phyloP scores from a whole-genome alignment of 2,329 filamentous ascomycete genomes.

The Cladosporium sp. region DNA sequence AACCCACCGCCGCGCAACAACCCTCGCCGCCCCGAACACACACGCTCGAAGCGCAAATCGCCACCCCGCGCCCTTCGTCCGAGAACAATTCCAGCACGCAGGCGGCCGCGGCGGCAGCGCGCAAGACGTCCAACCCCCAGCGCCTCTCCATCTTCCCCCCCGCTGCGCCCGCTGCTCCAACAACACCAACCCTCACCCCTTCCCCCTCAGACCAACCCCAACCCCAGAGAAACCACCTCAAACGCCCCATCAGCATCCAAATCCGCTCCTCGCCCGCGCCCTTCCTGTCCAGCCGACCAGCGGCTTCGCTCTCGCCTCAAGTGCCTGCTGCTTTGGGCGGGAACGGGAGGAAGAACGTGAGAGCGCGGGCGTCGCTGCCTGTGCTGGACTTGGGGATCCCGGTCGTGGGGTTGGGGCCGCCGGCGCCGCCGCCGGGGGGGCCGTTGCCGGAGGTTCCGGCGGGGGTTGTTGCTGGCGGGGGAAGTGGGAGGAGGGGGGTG shows the following conservation, averaged over 20 bases:
- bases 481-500: background rate
- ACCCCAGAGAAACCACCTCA: constrained; percentile 21
- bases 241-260: constrained; percentile 40
- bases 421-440: constrained; percentile 38
- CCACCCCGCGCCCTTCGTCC: background rate
- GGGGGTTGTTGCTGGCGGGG: background rate
- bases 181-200: constrained; percentile 11
- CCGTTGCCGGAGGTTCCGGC: constrained; percentile 37
- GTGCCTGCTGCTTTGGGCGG: no score
- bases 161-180: background rate
- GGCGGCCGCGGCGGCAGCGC: background rate
- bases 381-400: constrained; percentile 31
- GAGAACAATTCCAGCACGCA: background rate
- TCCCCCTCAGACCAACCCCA: background rate
- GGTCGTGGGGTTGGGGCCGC: constrained; percentile 37
- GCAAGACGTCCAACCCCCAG: background rate
- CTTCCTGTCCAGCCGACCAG: constrained; percentile 35
- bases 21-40: constrained; percentile 11
- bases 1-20: background rate
- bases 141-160: constrained; percentile 21
- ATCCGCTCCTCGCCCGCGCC: constrained; percentile 38
- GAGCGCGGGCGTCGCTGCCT: constrained; percentile 5
- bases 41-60: constrained; percentile 21
- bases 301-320: background rate
- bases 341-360: background rate